Evolutionary conservation across 164 flowering plant species (phyloP).

Genomic region (Vitis cinerea): DNA sequence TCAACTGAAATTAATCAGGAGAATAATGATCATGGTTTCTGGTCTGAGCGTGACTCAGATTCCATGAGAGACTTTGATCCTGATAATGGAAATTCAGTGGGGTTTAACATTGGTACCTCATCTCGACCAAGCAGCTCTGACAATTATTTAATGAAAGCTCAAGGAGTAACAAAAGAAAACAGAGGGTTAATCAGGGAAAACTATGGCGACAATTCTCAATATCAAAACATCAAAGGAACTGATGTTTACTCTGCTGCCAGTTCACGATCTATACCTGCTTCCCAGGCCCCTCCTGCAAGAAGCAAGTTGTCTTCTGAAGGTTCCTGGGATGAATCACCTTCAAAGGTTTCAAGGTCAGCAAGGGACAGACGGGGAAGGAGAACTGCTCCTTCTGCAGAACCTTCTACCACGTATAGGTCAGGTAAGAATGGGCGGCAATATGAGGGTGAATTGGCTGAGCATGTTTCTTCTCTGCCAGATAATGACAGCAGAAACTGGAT

Average conservation of each 20-base stretch:
- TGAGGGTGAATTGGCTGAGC: slow-evolving; percentile 32
- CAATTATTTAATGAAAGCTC: slow-evolving; percentile 36
- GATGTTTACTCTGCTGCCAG: slow-evolving; percentile 37
- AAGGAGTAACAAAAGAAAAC: slow-evolving; percentile 46
- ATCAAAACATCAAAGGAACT: slow-evolving; percentile 41
- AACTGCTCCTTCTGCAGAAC: slow-evolving; percentile 25
- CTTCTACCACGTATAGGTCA: slow-evolving; percentile 42
- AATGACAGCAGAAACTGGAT: slow-evolving; percentile 62
- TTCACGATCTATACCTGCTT: slow-evolving; percentile 40
- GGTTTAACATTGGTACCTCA: slow-evolving; percentile 36
- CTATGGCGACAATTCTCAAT: slow-evolving; percentile 29
- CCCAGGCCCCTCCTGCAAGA: slow-evolving; percentile 52
- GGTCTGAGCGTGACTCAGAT: slow-evolving; percentile 60
- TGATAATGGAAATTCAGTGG: slow-evolving; percentile 47
- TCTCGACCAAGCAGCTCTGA: slow-evolving; percentile 33
- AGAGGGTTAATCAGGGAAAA: slow-evolving; percentile 45
- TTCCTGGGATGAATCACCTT: slow-evolving; percentile 84
- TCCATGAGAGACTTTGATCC: slow-evolving; percentile 51
- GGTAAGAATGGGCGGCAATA: slow-evolving; percentile 31
- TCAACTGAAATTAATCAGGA: slow-evolving; percentile 41
- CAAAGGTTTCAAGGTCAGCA: slow-evolving; percentile 52
- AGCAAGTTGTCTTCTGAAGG: slow-evolving; percentile 75
- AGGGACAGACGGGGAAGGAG: slow-evolving; percentile 73
- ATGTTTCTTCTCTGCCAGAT: slow-evolving; percentile 46
- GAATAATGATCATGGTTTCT: slow-evolving; percentile 47